Base-by-base conservation (phyloP, 768 basidiomycete species). In the Naganishia friedmannii region DNA sequence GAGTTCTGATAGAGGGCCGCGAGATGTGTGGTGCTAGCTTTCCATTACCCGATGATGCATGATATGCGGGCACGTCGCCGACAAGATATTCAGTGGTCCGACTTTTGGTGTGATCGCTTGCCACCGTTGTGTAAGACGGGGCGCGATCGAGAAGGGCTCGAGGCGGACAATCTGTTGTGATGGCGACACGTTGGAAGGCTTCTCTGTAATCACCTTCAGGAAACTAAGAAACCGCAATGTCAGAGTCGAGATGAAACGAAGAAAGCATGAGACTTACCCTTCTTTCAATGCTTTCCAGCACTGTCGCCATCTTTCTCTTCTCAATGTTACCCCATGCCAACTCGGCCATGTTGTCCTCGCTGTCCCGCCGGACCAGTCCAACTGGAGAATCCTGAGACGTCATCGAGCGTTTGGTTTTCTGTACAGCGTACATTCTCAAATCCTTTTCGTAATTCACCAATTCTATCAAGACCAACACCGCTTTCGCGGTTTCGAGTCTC, bases 361-460 rank as follows among this genome's bases (percentile, higher is more conserved):
- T 65, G 34, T 51, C 45, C 45, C 68, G 42, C 26, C 57, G 39
- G 19, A 12, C 19, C 15, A 28, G 58, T 26, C 53, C 69, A 8
- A 26, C 7, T 15, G 55, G 46, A 9, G 39, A 23, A 23, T 70
- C 69, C 55, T 53, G 58, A 19, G 29, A 31, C 37, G 53, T 63
- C 60, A 63, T 63, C 26, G 60, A 63, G 39, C 60, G 60, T 42
- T 45, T 63, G 42, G 60, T 63, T 42, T 63, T 45, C 39, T 45
- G 60, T 19, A 70, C 69, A 17, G 34, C 65, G 37, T 65, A 53
- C 63, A 68, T 42, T 34, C 71, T 68, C 3, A 72, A 13, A 39
- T 80, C 79, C 73, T 74, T 76, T 70, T 80, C 79, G 63, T 66
- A 73, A 45, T 77, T 76, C 0, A 80, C 70, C 42, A 80, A 58